Percentiles rank a stretch among this genome's conserved stretches.
phyloP scores from a whole-genome alignment of 1,284 basidiomycete species.

The Tilletia indica region DNA sequence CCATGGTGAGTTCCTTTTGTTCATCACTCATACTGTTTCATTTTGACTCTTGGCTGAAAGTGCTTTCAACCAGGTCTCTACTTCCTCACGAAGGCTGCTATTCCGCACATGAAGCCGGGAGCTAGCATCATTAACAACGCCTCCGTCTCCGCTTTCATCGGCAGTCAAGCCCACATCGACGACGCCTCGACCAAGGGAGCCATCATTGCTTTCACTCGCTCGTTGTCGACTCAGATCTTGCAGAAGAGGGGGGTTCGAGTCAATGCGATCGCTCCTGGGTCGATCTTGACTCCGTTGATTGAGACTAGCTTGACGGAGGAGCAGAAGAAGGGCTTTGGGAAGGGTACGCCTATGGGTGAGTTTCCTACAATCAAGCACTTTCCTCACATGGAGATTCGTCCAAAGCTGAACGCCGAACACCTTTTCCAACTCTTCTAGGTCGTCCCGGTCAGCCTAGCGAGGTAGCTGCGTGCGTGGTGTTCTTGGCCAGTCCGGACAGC shows the following conservation, averaged over 20 bases:
- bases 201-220: constrained; percentile 61
- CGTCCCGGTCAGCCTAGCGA: constrained; percentile 3
- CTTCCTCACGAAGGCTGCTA: constrained; percentile 55
- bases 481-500: constrained; percentile 14
- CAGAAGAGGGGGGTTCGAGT: constrained; percentile 61
- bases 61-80: background rate
- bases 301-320: background rate
- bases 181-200: constrained; percentile 62
- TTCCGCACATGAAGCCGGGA: constrained; percentile 67
- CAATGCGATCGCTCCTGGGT: constrained; percentile 63
- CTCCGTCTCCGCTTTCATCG: constrained; percentile 58
- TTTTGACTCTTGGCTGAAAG: background rate
- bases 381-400: background rate
- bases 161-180: constrained; percentile 59
- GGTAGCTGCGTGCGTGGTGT: constrained; percentile 9
- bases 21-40: background rate
- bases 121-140: constrained; percentile 67
- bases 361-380: background rate
- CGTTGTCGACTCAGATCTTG: constrained; percentile 63
- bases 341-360: constrained; percentile 7
- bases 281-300: constrained; percentile 60
- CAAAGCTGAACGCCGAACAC: background rate
- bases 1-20: background rate
- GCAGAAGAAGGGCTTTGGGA: background rate
- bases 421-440: background rate